phyloP scores from a whole-genome alignment of 768 basidiomycete genomes.

The Flagelloscypha sp. region DNA sequence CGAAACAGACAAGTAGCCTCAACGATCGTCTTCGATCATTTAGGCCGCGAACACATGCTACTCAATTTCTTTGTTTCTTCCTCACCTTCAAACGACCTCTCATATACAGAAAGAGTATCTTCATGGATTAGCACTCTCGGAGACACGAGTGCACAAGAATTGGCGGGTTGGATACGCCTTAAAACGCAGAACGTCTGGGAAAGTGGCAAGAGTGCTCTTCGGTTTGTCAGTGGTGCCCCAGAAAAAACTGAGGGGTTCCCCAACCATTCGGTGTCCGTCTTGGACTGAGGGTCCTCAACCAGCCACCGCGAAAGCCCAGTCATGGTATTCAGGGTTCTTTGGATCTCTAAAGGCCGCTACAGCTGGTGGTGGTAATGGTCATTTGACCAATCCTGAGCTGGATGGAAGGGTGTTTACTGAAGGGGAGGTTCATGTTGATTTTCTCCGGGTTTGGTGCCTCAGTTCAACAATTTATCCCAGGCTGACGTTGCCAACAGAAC shows the following conservation, averaged over 20 bases:
- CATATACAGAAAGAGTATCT: no score
- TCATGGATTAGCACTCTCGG: no score
- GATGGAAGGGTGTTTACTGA: slow-evolving; percentile 50
- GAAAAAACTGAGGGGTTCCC: slow-evolving; percentile 26
- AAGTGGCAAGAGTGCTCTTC: slow-evolving; percentile 51
- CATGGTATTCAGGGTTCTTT: no score
- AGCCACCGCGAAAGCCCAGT: no score
- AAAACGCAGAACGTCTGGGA: slow-evolving; percentile 35
- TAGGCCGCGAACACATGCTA: slow-evolving; percentile 76
- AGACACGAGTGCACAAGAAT: no score
- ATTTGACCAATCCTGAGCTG: slow-evolving; percentile 19
- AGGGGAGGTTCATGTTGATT: slow-evolving; percentile 75
- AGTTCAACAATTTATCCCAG: slow-evolving; percentile 4
- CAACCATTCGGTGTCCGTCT: no score
- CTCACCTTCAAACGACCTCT: no score
- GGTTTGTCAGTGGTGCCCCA: slow-evolving; percentile 63
- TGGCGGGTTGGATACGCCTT: no score
- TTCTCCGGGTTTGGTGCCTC: slow-evolving; percentile 47
- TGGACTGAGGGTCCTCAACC: no score
- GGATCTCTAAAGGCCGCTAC: no score
- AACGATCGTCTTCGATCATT: slow-evolving; percentile 62
- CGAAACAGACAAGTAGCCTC: slow-evolving; percentile 77
- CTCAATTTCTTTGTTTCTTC: slow-evolving; percentile 78
- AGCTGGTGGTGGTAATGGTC: no score
- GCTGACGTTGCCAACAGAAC: slow-evolving; percentile 37